A percentile compares a stretch with the other conserved stretches of the same genome.
Evolutionary conservation across 2,329 filamentous ascomycete species (phyloP).

Genomic region (Dactylellina cionopaga): DNA sequence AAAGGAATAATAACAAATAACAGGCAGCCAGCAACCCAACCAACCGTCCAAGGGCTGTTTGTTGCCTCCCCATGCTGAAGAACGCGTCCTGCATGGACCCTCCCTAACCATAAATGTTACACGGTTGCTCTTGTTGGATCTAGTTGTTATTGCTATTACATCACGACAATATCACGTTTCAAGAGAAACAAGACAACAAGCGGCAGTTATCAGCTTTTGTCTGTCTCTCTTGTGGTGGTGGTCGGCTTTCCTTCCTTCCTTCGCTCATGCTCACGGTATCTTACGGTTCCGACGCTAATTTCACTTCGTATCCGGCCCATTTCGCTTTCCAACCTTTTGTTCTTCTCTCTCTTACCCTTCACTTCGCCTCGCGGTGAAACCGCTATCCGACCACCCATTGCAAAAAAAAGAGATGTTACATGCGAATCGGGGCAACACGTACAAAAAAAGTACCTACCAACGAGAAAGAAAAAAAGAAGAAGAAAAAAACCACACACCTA

Average conservation of each 20-base stretch:
- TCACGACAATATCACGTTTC: conserved; percentile 49
- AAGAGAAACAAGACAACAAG: conserved; percentile 2
- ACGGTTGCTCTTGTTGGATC: conserved; percentile 1
- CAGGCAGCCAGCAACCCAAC: conserved; percentile 18
- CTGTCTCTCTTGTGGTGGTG: no score
- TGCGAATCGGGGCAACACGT: no score
- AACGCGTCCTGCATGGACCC: conserved; percentile 44
- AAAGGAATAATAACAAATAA: conserved; percentile 20
- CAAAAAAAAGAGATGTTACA: background rate
- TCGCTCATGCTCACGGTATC: background rate
- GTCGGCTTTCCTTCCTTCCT: conserved; percentile 2
- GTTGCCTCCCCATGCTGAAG: conserved; percentile 15
- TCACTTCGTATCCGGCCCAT: conserved; percentile 16
- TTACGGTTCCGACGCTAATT: conserved; percentile 2
- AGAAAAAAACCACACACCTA: conserved; percentile 1
- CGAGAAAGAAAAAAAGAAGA: no score
- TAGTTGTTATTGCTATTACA: conserved; percentile 25
- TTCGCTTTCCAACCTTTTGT: no score
- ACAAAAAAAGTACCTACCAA: no score
- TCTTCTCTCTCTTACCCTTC: conserved; percentile 1
- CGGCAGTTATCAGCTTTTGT: no score
- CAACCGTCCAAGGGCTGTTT: conserved; percentile 12
- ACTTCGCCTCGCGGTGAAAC: conserved; percentile 29
- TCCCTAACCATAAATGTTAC: no score
- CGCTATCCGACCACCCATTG: conserved; percentile 14